A percentile compares a stretch with the other conserved stretches of the same genome.
These are phyloP conservation scores for Potentilla sterilis DNA, from an alignment of 306 rosid genomes.

Conservation along the genomic window DNA sequence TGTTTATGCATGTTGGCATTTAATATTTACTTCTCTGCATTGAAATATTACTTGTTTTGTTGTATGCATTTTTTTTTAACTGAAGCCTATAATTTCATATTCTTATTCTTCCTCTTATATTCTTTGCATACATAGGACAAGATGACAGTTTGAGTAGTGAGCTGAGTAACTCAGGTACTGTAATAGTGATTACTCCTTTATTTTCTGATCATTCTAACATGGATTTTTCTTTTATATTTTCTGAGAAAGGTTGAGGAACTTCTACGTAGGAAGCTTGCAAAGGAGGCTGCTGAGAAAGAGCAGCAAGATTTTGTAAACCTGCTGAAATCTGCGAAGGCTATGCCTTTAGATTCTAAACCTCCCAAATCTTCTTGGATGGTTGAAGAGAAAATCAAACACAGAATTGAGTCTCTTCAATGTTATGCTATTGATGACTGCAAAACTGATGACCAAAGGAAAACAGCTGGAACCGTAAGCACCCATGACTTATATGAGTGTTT, in stretches of 20 bases:
- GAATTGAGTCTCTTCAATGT: constrained; percentile 74
- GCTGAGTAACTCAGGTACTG: constrained; percentile 11
- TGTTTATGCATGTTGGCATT: not conserved
- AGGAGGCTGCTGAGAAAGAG: constrained; percentile 85
- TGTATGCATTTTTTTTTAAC: not conserved
- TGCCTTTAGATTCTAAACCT: constrained; percentile 67
- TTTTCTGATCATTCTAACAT: constrained; percentile 10
- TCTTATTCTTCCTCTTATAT: not conserved
- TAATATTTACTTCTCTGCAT: not conserved
- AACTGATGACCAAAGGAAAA: constrained; percentile 71
- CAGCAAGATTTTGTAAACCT: constrained; percentile 57
- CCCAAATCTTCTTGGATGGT: constrained; percentile 69
- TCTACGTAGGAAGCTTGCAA: constrained; percentile 61
- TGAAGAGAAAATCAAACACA: constrained; percentile 59
- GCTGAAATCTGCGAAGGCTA: constrained; percentile 64
- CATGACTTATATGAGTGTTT: constrained; percentile 22
- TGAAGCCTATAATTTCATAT: not conserved
- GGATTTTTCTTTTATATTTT: not conserved
- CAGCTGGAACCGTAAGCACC: constrained; percentile 68
- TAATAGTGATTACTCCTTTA: constrained; percentile 12
- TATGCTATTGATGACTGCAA: constrained; percentile 79
- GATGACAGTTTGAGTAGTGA: constrained; percentile 10
- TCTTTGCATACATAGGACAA: not conserved
- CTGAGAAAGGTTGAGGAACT: constrained; percentile 83
- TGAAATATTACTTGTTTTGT: not conserved